A percentile compares a stretch with the other conserved stretches of the same genome.
Conservation (phyloP, 345 rosid genomes). For the Hibiscus mutabilis region DNA sequence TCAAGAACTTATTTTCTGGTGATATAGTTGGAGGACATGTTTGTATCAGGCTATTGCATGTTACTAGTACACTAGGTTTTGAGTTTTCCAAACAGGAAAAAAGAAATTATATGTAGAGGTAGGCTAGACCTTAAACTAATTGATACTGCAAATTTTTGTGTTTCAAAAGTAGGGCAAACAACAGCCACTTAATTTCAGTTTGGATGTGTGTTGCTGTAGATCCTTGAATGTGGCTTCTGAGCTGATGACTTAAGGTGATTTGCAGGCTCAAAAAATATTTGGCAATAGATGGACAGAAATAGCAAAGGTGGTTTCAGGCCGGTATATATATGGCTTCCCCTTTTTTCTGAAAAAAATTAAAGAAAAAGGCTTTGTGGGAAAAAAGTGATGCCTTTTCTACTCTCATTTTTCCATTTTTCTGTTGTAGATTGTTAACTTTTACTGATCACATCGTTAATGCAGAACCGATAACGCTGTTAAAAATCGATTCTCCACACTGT, state of each 20-base stretch:
- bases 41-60: conserved; percentile 2
- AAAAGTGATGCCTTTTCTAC: background rate
- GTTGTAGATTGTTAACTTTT: background rate
- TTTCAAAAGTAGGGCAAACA: conserved; percentile 16
- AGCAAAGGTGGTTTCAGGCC: conserved; percentile 98
- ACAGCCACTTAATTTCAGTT: conserved; percentile 7
- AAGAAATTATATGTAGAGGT: background rate
- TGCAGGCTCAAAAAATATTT: conserved; percentile 88
- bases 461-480: conserved; percentile 99
- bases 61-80: conserved; percentile 4
- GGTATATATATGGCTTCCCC: conserved; percentile 35
- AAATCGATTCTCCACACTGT: conserved; percentile 86
- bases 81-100: conserved; percentile 14
- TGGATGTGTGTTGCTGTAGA: conserved; percentile 6
- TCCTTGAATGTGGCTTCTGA: conserved; percentile 13
- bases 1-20: conserved; percentile 5
- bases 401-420: background rate
- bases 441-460: conserved; percentile 20
- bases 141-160: conserved; percentile 15
- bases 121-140: conserved; percentile 21
- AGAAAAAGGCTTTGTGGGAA: background rate
- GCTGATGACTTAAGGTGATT: conserved; percentile 20
- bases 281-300: conserved; percentile 99
- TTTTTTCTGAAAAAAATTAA: background rate
- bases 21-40: conserved; percentile 6